Percentiles rank a stretch among this genome's conserved stretches.
phyloP scores from a whole-genome alignment of 1,284 basidiomycete genomes.

The Austroboletus rostrupii region DNA sequence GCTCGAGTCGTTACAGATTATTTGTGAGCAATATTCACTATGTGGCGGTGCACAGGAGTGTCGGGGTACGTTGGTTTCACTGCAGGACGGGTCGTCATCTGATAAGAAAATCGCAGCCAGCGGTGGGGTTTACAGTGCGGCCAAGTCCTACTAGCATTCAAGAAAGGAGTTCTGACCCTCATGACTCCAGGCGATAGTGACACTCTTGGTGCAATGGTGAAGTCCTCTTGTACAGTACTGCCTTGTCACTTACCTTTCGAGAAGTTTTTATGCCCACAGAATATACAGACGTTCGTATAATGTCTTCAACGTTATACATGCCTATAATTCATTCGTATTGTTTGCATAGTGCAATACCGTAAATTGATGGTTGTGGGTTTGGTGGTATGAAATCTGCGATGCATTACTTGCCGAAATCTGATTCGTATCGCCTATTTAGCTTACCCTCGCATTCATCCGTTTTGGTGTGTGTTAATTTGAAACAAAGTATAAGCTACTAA shows the following conservation, averaged over 20 bases:
- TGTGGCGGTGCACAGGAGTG: conserved; percentile 14
- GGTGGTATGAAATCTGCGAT: conserved; percentile 12
- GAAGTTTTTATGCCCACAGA: conserved; percentile 25
- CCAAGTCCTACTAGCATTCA: not conserved
- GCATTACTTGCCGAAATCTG: not conserved
- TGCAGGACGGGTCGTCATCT: not conserved
- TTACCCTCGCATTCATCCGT: conserved; percentile 15
- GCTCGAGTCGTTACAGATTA: not conserved
- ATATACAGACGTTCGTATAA: conserved; percentile 22
- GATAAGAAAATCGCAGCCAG: conserved; percentile 8
- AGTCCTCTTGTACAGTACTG: not conserved
- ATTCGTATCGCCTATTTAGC: conserved; percentile 7
- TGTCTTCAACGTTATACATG: not conserved
- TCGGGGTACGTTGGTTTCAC: conserved; percentile 17
- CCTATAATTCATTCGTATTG: not conserved
- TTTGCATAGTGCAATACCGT: conserved; percentile 15
- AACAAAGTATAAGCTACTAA: not conserved
- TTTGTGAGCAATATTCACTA: not conserved
- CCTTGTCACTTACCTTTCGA: not conserved
- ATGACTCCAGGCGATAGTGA: conserved; percentile 18
- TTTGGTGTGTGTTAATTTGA: conserved; percentile 10
- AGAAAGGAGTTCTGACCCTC: conserved; percentile 1
- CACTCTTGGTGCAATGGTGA: conserved; percentile 24
- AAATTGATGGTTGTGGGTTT: conserved; percentile 14
- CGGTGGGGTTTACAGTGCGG: conserved; percentile 20